Evolutionary conservation across 164 flowering plant species (phyloP), one percentile per base, ranked within the genome.

Genomic region (Vitis rotundifolia): DNA sequence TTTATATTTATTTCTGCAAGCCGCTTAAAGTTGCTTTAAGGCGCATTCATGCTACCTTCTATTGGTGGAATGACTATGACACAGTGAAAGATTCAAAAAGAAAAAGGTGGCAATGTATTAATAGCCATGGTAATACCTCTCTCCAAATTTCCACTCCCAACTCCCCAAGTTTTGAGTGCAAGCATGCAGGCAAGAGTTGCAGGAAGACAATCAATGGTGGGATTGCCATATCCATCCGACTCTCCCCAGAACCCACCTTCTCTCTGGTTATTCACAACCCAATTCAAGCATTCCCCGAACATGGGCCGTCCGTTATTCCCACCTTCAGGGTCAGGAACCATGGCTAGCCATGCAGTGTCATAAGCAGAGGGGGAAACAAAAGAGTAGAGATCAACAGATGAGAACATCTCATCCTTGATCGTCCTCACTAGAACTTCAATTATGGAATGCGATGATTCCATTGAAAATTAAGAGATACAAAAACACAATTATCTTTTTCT

Each of bases 151-250:
- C n/a, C 18, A 55, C 3, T 15, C 19, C 18, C 58, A 16, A 55
- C 19, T 11, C 18, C 18, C 58, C 58, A 55, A 7, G 58, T 15
- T 55, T 16, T 53, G 15, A 55, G 19, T n/a, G 19, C 58, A 16
- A 16, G 16, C 58, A 55, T 55, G 58, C 58, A 55, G 5, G 58
- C 58, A 55, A 55, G 58, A 55, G 58, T 55, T 55, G 58, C 58
- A 55, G 58, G 58, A 14, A 55, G 19, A 16, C 18, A 14, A 55
- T 55, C 58, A 14, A 55, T 55, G 16, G 58, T 55, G 58, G 57
- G 58, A 7, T 13, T 14, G 19, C 58, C 58, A 16, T 15, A 15
- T 14, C 58, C 58, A 16, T 55, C 58, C 9, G 9, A 14, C 8
- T n/a, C 58, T 55, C 58, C 57, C 58, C 58, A 55, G 18, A 55